Conservation (phyloP, 345 rosid genomes). For the Gynandropsis gynandra region DNA sequence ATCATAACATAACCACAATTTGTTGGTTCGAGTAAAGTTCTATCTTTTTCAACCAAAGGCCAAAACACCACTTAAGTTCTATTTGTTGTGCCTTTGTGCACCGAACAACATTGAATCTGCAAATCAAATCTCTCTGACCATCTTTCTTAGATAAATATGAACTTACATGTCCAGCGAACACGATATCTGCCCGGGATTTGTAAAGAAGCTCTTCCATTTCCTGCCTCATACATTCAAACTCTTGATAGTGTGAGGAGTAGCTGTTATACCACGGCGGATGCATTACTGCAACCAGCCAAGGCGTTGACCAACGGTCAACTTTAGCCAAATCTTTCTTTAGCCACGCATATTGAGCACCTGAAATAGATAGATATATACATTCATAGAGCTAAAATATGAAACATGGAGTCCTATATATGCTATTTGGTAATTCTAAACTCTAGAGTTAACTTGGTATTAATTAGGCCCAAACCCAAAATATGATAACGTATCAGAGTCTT, state of each 20-base stretch:
- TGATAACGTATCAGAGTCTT: no score
- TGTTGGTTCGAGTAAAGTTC: no score
- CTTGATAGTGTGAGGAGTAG: slow-evolving; percentile 78
- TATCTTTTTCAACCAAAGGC: no score
- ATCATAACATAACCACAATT: no score
- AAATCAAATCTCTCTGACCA: slow-evolving; percentile 2
- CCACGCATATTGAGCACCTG: slow-evolving; percentile 72
- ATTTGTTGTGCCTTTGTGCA: no score
- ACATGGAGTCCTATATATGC: no score
- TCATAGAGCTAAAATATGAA: not conserved
- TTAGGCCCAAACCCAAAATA: no score
- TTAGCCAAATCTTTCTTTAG: slow-evolving; percentile 51
- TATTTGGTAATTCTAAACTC: no score
- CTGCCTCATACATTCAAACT: slow-evolving; percentile 92
- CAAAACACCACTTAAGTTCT: no score
- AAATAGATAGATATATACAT: slow-evolving; percentile 12
- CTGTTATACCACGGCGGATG: slow-evolving; percentile 89
- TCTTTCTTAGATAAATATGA: not conserved
- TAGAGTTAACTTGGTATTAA: no score
- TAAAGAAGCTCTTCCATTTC: slow-evolving; percentile 79
- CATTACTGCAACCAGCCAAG: slow-evolving; percentile 83
- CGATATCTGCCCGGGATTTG: slow-evolving; percentile 55
- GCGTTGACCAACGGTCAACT: slow-evolving; percentile 51
- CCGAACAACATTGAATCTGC: no score
- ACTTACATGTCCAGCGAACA: slow-evolving; percentile 80